These are phyloP conservation scores for Cyclostephanos invisitatus DNA, from an alignment of 108 stramenopile species.

Conservation along the genomic window DNA sequence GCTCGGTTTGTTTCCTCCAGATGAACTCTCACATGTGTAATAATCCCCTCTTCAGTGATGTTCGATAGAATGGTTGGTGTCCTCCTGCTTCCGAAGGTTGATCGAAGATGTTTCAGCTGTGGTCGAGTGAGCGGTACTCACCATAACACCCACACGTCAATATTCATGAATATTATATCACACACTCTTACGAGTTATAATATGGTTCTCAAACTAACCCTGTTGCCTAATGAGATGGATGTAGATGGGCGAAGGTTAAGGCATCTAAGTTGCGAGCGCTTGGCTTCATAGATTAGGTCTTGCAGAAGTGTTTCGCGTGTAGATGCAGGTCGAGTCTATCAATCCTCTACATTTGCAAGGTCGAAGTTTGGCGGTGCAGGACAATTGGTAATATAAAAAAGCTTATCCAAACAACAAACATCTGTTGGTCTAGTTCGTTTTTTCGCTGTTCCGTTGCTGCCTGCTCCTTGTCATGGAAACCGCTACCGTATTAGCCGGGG, in stretches of 20 bases:
- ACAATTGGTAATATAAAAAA: too few species aligned
- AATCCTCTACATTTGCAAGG: too few species aligned
- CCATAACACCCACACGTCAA: background rate
- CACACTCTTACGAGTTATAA: too few species aligned
- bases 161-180: too few species aligned
- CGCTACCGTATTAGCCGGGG: too few species aligned
- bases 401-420: constrained; percentile 29
- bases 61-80: background rate
- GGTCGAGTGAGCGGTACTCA: background rate
- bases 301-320: background rate
- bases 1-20: background rate
- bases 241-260: background rate
- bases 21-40: background rate
- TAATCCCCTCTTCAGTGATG: background rate
- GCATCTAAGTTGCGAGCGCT: background rate
- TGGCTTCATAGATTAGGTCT: background rate
- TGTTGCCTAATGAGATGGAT: background rate
- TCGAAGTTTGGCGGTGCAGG: too few species aligned
- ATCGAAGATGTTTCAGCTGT: background rate
- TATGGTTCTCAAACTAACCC: background rate
- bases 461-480: background rate
- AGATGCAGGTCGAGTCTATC: too few species aligned
- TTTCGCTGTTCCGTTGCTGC: constrained; percentile 29
- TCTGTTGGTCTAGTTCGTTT: constrained; percentile 32
- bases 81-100: background rate